Base-by-base conservation (phyloP, 305 asterid genomes). In the Euphrasia arctica region DNA sequence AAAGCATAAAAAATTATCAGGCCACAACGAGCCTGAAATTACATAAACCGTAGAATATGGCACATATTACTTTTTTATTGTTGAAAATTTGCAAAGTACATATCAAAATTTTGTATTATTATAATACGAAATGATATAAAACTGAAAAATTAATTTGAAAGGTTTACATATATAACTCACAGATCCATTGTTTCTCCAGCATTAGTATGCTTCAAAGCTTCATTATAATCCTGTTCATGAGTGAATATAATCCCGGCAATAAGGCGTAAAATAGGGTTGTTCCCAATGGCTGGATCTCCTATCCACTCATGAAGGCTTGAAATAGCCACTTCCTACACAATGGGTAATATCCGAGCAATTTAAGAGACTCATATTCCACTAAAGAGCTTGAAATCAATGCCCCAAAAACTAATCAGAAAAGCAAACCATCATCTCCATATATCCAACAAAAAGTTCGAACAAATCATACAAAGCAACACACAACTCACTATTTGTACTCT, bases 181-280 rank as follows among this genome's bases (percentile, higher is more conserved):
- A 93, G 67, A 68, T 93, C 97, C 97, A 93, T 86, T 34, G 94
- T 88, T 61, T 95, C 97, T 54, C 95, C 97, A 63, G 87, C 78
- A 80, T 90, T 72, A 65, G 97, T 93, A 67, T 90, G 86, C 74
- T 90, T 93, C 74, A 93, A 69, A 66, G 97, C 99, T 84, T 93
- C 99, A 63, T 79, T 83, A 62, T 83, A 93, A 74, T 90, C 97
- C 80, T 93, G 97, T 67, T 91, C 98, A 4, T 89, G 92, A 78
- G 66, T 75, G 90, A 84, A 90, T 67, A 93, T 68, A 57, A 75
- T 86, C 68, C 99, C 99, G 22, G 96, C 95, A 61, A 93, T 71
- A 42, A 93, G 95, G 60, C 97, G 87, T 57, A 90, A 75, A 57
- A 77, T 80, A 68, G 95, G 85, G 76, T 93, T 90, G 83, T 75